Evolutionary conservation across 2,329 filamentous ascomycete genomes (phyloP).

Genomic region (Diaporthe citrichinensis): DNA sequence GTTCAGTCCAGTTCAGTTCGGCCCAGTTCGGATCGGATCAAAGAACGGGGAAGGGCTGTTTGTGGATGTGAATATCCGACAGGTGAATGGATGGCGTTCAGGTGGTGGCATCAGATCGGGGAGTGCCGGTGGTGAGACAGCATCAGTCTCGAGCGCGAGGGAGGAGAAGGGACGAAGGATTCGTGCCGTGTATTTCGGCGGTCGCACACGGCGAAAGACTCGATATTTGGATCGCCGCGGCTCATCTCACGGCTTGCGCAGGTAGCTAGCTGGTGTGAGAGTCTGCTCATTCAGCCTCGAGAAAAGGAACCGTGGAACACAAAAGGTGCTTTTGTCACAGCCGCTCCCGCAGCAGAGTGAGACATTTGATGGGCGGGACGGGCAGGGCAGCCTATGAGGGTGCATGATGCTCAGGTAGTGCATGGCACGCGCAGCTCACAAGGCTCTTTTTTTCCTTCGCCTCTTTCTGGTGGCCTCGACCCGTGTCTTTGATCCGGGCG

Average conservation of each 20-base stretch:
- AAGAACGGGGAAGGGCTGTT: background rate
- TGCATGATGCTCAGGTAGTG: background rate
- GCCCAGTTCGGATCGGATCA: background rate
- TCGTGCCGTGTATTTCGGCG: slow-evolving; percentile 10
- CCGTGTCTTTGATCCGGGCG: slow-evolving; percentile 27
- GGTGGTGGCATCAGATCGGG: slow-evolving; percentile 17
- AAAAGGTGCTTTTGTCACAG: slow-evolving; percentile 21
- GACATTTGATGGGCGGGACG: slow-evolving; percentile 32
- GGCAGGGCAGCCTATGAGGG: slow-evolving; percentile 31
- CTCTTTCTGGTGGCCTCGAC: background rate
- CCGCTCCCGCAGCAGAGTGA: slow-evolving; percentile 27
- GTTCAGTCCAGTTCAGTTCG: background rate
- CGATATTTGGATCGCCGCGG: slow-evolving; percentile 33
- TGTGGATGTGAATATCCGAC: background rate
- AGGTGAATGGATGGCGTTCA: background rate
- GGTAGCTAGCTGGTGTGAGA: background rate
- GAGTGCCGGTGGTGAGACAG: slow-evolving; percentile 27
- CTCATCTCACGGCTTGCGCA: slow-evolving; percentile 2
- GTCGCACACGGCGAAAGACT: slow-evolving; percentile 23
- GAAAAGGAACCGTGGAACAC: slow-evolving; percentile 12
- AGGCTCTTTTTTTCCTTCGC: background rate
- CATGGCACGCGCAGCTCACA: background rate
- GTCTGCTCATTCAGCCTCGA: background rate
- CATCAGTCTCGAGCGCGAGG: slow-evolving; percentile 13
- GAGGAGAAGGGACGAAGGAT: slow-evolving; percentile 1